A percentile compares a stretch with the other conserved stretches of the same genome.
phyloP scores from a whole-genome alignment of 139 green algal species.

The Raphidocelis subcapitata region DNA sequence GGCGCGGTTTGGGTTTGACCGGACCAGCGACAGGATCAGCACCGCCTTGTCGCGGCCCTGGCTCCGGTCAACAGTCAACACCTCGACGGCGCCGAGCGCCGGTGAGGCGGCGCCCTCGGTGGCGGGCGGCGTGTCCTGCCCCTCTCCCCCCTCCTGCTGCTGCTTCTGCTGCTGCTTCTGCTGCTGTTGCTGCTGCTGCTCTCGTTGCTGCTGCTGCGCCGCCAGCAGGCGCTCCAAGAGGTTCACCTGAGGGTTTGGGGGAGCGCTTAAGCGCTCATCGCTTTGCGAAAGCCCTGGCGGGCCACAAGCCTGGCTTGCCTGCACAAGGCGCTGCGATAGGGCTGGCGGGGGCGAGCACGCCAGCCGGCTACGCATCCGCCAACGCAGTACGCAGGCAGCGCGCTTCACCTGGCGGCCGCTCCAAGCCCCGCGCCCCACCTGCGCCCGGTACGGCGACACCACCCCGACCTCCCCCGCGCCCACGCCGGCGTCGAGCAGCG shows the following conservation, averaged over 20 bases:
- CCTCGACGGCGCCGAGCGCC: slow-evolving; percentile 52
- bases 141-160: neutral
- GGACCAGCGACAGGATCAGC: slow-evolving; percentile 77
- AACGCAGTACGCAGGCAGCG: neutral
- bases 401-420: slow-evolving; percentile 2
- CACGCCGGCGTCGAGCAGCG: slow-evolving; percentile 53
- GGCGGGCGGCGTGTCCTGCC: no score
- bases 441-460: slow-evolving; percentile 82
- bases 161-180: slow-evolving; percentile 12
- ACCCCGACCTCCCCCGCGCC: slow-evolving; percentile 55
- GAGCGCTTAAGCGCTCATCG: neutral
- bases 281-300: neutral
- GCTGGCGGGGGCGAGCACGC: neutral
- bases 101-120: neutral
- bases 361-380: neutral
- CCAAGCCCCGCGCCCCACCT: slow-evolving; percentile 59
- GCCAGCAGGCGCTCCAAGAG: neutral
- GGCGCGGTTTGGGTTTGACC: slow-evolving; percentile 53
- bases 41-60: slow-evolving; percentile 82
- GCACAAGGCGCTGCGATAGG: slow-evolving; percentile 3
- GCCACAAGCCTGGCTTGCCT: no score
- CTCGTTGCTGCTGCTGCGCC: neutral
- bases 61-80: slow-evolving; percentile 86
- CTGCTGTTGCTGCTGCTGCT: neutral
- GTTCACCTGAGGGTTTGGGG: neutral